Percentiles rank a stretch among this genome's conserved stretches.
phyloP scores from a whole-genome alignment of 73 alveolate genomes.

The Paramecium sexaurelia region DNA sequence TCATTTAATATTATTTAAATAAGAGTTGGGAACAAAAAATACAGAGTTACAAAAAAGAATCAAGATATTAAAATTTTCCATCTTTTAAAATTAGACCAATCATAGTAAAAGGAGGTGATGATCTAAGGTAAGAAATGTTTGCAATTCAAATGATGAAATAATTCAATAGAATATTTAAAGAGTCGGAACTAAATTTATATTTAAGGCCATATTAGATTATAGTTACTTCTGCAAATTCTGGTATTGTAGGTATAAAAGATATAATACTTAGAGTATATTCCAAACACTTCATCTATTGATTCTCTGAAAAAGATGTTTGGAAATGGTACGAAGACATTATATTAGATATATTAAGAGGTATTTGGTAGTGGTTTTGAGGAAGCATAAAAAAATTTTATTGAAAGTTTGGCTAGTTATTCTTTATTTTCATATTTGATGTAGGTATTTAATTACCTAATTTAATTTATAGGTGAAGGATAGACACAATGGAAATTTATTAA shows the following conservation, averaged over 20 bases:
- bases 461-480: slow-evolving; percentile 89
- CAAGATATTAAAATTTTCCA: slow-evolving; percentile 68
- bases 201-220: slow-evolving; percentile 86
- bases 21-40: slow-evolving; percentile 70
- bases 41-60: slow-evolving; percentile 62
- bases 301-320: slow-evolving; percentile 80
- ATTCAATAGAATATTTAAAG: slow-evolving; percentile 78
- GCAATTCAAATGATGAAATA: slow-evolving; percentile 88
- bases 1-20: neutral
- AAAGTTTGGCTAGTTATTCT: slow-evolving; percentile 92
- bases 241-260: slow-evolving; percentile 68
- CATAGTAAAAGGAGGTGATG: slow-evolving; percentile 89
- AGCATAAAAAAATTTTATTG: slow-evolving; percentile 80
- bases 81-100: slow-evolving; percentile 84
- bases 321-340: slow-evolving; percentile 73
- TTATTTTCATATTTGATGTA: slow-evolving; percentile 76
- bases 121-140: slow-evolving; percentile 86
- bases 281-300: slow-evolving; percentile 85
- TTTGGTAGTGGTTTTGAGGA: slow-evolving; percentile 79
- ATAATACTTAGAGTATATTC: slow-evolving; percentile 72
- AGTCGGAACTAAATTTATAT: slow-evolving; percentile 76
- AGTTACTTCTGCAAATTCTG: slow-evolving; percentile 84
- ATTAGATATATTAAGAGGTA: slow-evolving; percentile 73
- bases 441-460: neutral
- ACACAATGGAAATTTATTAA: slow-evolving; percentile 92